phyloP scores from a whole-genome alignment of 2,329 filamentous ascomycete genomes.

The Nemania diffusa region DNA sequence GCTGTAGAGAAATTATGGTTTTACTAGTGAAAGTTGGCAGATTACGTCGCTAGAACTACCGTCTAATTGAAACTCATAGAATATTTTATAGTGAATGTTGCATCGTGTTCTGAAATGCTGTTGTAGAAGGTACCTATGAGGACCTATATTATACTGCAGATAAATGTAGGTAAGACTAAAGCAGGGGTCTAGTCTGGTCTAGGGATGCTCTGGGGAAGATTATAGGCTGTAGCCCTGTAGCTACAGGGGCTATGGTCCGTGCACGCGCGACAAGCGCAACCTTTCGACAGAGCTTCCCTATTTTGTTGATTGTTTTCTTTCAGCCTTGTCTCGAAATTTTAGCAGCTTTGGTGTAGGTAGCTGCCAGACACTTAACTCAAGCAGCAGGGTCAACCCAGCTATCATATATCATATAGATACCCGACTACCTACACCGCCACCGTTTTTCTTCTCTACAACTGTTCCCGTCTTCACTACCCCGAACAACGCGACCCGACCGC shows the following conservation, averaged over 20 bases:
- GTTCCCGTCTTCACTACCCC: background rate
- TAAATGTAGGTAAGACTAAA: too few species aligned
- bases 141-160: too few species aligned
- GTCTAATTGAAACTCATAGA: background rate
- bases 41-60: background rate
- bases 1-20: slow-evolving; percentile 8
- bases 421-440: background rate
- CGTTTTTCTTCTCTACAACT: background rate
- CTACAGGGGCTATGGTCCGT: slow-evolving; percentile 33
- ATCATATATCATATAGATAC: background rate
- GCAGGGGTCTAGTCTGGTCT: background rate
- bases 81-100: background rate
- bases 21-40: background rate
- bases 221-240: too few species aligned
- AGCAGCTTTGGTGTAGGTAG: slow-evolving; percentile 1
- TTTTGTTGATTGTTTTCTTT: slow-evolving; percentile 49
- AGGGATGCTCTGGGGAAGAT: background rate
- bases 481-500: slow-evolving; percentile 17
- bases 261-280: slow-evolving; percentile 28
- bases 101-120: background rate
- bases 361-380: background rate
- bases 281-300: slow-evolving; percentile 23
- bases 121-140: background rate
- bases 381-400: background rate
- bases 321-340: slow-evolving; percentile 45